These are phyloP conservation scores for Colletotrichum filicis DNA, from an alignment of 2,329 filamentous ascomycete genomes.

Conservation along the genomic window DNA sequence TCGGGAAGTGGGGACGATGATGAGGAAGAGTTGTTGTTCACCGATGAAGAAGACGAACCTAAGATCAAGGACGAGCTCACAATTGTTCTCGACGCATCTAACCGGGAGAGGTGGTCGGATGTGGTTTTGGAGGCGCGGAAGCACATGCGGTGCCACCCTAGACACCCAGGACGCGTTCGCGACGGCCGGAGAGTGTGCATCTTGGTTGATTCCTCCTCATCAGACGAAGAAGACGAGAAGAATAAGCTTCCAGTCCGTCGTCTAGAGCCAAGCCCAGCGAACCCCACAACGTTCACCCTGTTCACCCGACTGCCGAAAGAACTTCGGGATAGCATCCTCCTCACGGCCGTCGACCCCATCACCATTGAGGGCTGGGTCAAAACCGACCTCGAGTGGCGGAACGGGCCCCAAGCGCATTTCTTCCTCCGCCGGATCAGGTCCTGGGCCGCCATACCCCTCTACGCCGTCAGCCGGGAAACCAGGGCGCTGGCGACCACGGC, in stretches of 20 bases:
- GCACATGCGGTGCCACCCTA: background rate
- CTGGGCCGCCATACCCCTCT: background rate
- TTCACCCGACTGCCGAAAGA: background rate
- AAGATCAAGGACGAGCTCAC: background rate
- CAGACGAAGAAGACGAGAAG: background rate
- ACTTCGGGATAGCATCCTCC: background rate
- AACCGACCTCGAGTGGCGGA: background rate
- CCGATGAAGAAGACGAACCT: background rate
- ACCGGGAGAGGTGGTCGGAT: background rate
- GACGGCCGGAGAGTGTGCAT: background rate
- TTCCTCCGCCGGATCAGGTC: background rate
- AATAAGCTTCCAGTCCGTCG: background rate
- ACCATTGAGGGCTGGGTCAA: background rate
- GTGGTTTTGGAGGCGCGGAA: background rate
- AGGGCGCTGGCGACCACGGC: background rate
- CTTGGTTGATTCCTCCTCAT: background rate
- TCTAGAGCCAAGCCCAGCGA: background rate
- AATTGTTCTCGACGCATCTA: background rate
- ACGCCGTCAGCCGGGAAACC: constrained; percentile 4
- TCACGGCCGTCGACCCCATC: background rate
- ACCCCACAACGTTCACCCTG: background rate
- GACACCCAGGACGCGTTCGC: background rate
- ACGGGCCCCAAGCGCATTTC: background rate
- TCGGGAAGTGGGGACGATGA: background rate
- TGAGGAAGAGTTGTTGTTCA: background rate